Evolutionary conservation across 2,329 filamentous ascomycete genomes (phyloP), one percentile per base, ranked within the genome.

Genomic region (Xylaria arbuscula): DNA sequence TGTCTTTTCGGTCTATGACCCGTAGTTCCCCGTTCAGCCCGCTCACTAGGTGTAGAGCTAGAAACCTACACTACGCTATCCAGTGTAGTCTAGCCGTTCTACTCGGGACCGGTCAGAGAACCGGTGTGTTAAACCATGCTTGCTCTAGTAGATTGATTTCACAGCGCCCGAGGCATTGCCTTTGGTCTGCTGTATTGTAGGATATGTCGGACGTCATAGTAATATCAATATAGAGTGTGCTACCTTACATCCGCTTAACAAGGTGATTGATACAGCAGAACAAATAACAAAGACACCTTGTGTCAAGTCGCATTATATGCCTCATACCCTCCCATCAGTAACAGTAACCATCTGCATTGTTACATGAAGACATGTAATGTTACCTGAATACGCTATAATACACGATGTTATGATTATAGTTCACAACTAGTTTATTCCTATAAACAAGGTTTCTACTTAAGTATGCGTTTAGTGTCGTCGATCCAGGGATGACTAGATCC

Each of bases 21-120:
- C 17, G 32, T 47, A 22, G 59, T n/a, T 40, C 24, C 32, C 34
- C 40, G 36, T n/a, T 42, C 22, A 51, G 48, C 15, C 48, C 13
- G 24, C 2, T 1, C 5, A 13, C 11, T 34, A 22, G 19, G 11
- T 17, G 48, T 22, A 22, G 6, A 55, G 51, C 51, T n/a, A n/a
- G n/a, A 5, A 0, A 42, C 36, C 32, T 9, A 17, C 22, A 11
- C 54, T 56, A 42, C 36, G 32, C 48, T 51, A 32, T 22, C 54
- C 54, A n/a, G 28, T 28, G 15, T 45, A 45, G 40, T 45, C 13
- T n/a, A 45, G 40, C 40, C 40, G n/a, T 42, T 13, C n/a, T 42
- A 1, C 19, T 56, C 54, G 54, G 54, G 11, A 56, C 54, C 34
- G 36, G 36, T 42, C n/a, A n/a, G n/a, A n/a, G n/a, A n/a, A n/a